Percentiles rank a stretch among this genome's conserved stretches.
These are phyloP conservation scores for Pyracantha coccinea DNA, from an alignment of 331 rosid genomes.

Conservation along the genomic window DNA sequence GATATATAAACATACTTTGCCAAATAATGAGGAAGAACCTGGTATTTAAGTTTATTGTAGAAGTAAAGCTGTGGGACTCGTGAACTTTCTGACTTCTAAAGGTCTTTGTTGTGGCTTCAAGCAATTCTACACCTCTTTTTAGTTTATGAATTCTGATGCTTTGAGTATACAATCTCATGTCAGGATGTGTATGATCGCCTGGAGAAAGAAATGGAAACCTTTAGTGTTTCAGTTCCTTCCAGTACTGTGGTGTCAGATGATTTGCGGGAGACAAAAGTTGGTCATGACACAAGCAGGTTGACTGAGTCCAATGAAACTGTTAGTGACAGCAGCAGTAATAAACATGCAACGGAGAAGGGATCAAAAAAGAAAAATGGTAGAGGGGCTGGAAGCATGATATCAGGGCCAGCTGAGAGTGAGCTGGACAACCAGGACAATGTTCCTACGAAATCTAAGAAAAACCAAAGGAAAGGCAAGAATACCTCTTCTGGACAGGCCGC, in stretches of 20 bases:
- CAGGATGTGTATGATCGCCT: slow-evolving; percentile 64
- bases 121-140: not conserved
- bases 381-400: slow-evolving; percentile 33
- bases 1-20: not conserved
- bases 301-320: slow-evolving; percentile 44
- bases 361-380: slow-evolving; percentile 80
- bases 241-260: slow-evolving; percentile 32
- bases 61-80: not conserved
- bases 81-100: not conserved
- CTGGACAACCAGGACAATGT: slow-evolving; percentile 54
- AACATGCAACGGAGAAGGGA: slow-evolving; percentile 56
- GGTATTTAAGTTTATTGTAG: not conserved
- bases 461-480: slow-evolving; percentile 76
- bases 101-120: not conserved
- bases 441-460: slow-evolving; percentile 72
- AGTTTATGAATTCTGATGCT: slow-evolving; percentile 14
- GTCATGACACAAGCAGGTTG: slow-evolving; percentile 43
- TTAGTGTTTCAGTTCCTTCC: slow-evolving; percentile 43
- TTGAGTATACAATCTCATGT: slow-evolving; percentile 11
- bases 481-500: slow-evolving; percentile 41
- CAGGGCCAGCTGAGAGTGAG: slow-evolving; percentile 50
- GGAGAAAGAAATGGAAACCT: slow-evolving; percentile 81
- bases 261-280: slow-evolving; percentile 38
- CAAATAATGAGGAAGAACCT: not conserved
- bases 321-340: slow-evolving; percentile 42